phyloP scores from a whole-genome alignment of 345 rosid species.

The Populus alba region DNA sequence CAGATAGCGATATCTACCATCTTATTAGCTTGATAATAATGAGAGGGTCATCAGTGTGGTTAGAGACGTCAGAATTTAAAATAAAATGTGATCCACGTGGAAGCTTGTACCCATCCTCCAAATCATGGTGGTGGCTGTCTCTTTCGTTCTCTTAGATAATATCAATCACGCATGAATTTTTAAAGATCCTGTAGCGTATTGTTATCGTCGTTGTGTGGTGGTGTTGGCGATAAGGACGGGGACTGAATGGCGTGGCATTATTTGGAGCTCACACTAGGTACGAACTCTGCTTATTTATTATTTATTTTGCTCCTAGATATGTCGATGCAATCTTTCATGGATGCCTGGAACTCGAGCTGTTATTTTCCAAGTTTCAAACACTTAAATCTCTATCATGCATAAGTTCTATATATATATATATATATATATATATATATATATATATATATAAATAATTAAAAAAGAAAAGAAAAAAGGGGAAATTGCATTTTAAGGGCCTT shows the following conservation, averaged over 20 bases:
- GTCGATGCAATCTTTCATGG: no score
- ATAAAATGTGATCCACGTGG: neutral
- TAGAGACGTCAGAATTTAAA: neutral
- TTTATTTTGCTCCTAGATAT: no score
- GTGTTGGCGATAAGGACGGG: neutral
- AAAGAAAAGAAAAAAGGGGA: no score
- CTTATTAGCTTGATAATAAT: neutral
- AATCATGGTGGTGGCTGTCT: neutral
- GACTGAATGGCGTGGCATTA: neutral
- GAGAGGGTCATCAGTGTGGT: neutral
- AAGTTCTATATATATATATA: no score
- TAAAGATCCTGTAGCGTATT: neutral
- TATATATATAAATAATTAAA: no score
- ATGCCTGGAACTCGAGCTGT: no score
- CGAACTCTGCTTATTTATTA: neutral
- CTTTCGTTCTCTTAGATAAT: neutral
- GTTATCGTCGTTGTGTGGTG: neutral
- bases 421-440: no score
- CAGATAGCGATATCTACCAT: conserved; percentile 7
- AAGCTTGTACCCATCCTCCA: neutral
- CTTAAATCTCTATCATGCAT: no score
- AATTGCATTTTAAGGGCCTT: neutral
- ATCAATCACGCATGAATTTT: neutral
- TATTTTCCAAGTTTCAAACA: no score
- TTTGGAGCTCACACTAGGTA: neutral